Base-by-base conservation (phyloP, 2,329 filamentous ascomycete genomes). In the Aspergillus sp. region DNA sequence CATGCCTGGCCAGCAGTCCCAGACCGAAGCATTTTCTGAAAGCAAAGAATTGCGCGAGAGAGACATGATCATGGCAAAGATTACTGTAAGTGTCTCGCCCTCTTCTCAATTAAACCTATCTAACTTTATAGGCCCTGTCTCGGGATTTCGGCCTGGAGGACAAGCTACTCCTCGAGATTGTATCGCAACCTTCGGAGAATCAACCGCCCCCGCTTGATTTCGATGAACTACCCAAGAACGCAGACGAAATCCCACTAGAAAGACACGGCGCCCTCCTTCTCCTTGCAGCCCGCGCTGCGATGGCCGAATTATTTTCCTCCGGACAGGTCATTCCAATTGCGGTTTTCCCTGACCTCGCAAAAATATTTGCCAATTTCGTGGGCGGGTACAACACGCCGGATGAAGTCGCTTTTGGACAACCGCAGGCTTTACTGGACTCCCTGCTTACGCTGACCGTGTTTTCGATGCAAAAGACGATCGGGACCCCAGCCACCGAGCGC, bases 21-120 rank as follows among this genome's bases (percentile, higher is more conserved):
- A 78, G 51, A 77, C 71, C 4, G 75, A 80, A 40, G 71, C 76
- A 3, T 86, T 83, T 60, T 69, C 74, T 6, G 67, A 71, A 9
- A 74, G 76, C 13, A 75, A 80, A 49, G 65, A 73, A 26, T 63
- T 84, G 8, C 76, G 77, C 50, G 75, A 78, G 41, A 73, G 82
- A 36, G 76, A 82, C 52, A 76, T 80, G 52, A 79, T 82, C 10
- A 69, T 85, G 50, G 81, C 81, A 0, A 82, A 83, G 58, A 74
- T 85, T 8, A 74, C 79, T 38, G 75, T 77, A 68, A 35, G 72
- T 10, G 3, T 63, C 38, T 10, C 6, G 2, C 8, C 13, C 10
- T 1, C 2, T 45, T 16, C 4, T 19, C 10, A 9, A 9, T 4
- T 17, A 16, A 19, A 32, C 19, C 32, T n/a, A 13, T 19, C 55